Percentiles rank a stretch among this genome's conserved stretches.
phyloP scores from a whole-genome alignment of 352 stramenopile genomes.

The Pythium angustatum region DNA sequence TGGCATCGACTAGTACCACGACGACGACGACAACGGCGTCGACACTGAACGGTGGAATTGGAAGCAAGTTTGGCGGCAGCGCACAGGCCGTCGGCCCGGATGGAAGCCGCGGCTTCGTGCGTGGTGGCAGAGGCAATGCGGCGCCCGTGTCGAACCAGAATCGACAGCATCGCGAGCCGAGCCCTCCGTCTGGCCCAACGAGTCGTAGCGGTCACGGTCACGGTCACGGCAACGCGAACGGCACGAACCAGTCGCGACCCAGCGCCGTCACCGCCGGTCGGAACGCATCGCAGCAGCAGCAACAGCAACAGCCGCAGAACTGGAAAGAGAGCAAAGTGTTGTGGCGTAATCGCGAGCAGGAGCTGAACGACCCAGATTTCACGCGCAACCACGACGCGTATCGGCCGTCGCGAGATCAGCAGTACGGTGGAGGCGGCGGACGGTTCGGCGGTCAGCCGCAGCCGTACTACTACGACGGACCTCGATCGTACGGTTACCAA shows the following conservation, averaged over 20 bases:
- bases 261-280: no score
- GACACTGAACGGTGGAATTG: neutral
- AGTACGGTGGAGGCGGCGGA: constrained; percentile 14
- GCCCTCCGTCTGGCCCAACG: constrained; percentile 1
- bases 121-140: constrained; percentile 11
- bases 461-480: constrained; percentile 22
- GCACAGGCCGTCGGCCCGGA: constrained; percentile 60
- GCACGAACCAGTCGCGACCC: neutral
- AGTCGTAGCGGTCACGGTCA: no score
- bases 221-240: neutral
- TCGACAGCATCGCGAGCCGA: neutral
- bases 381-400: constrained; percentile 78
- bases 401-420: constrained; percentile 36
- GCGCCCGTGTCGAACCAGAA: neutral
- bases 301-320: constrained; percentile 39
- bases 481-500: constrained; percentile 23
- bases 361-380: constrained; percentile 94
- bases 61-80: constrained; percentile 29
- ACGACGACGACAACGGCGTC: constrained; percentile 1
- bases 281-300: constrained; percentile 10
- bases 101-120: constrained; percentile 33
- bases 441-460: constrained; percentile 5
- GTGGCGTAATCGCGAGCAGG: constrained; percentile 93
- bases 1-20: no score
- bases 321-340: constrained; percentile 92